Evolutionary conservation across 1,284 basidiomycete species (phyloP).

Genomic region (Moesziomyces aphidis): DNA sequence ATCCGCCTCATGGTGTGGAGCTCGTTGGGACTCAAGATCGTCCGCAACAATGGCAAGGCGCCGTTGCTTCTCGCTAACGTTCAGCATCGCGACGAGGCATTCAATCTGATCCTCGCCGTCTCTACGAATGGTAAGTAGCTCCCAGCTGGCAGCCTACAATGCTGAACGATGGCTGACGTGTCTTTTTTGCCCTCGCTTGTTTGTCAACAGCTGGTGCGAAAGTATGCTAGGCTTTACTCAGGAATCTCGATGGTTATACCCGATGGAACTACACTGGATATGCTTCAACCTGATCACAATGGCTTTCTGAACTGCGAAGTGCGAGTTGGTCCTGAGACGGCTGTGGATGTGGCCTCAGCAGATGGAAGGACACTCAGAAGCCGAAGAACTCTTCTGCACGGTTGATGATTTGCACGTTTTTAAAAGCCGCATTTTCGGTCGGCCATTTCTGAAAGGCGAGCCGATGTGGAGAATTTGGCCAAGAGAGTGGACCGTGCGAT

Average conservation of each 20-base stretch:
- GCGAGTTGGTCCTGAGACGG: no score
- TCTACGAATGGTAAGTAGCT: slow-evolving; percentile 42
- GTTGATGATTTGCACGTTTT: neutral
- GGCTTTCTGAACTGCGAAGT: no score
- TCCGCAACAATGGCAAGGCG: slow-evolving; percentile 53
- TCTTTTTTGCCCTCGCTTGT: neutral
- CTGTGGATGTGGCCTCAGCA: no score
- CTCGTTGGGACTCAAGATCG: slow-evolving; percentile 60
- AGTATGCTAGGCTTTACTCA: neutral
- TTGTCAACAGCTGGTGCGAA: slow-evolving; percentile 12
- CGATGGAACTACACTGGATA: neutral
- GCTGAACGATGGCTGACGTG: neutral
- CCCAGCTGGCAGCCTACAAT: no score
- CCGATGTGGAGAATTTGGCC: slow-evolving; percentile 4
- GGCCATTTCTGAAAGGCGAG: neutral
- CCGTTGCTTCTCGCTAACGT: slow-evolving; percentile 60
- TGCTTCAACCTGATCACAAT: neutral
- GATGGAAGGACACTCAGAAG: no score
- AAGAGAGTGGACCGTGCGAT: slow-evolving; percentile 2
- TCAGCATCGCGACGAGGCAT: slow-evolving; percentile 63
- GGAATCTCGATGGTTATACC: slow-evolving; percentile 1
- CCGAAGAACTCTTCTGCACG: no score
- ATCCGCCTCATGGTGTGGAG: slow-evolving; percentile 61
- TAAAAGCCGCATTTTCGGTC: neutral
- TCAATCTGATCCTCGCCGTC: slow-evolving; percentile 63